Evolutionary conservation across 352 stramenopile genomes (phyloP), one percentile per base, ranked within the genome.

Genomic region (Globisporangium canariense): DNA sequence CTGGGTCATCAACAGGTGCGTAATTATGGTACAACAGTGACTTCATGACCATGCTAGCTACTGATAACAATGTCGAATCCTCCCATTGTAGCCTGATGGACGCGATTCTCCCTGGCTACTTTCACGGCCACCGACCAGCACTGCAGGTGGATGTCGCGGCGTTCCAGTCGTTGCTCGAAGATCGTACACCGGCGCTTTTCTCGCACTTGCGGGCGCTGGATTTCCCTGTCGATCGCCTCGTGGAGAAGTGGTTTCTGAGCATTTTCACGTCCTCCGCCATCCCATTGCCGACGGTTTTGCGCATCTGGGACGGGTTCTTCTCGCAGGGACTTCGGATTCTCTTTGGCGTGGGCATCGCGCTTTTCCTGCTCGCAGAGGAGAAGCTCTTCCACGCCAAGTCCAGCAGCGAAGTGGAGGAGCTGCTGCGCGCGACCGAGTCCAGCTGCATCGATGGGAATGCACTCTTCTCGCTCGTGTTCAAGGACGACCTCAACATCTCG

Each of bases 271-370:
- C 72, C 8, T 88, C 83, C 2, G 67, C 74, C 9, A 73, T 93
- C 18, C 85, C 85, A 8, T 62, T 93, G 3, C 80, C 83, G 20
- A 93, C 83, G n/a, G 83, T 91, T n/a, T 61, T 93, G 30, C 73
- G 85, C 8, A 84, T 93, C 38, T 93, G 85, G 85, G 85, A 93
- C 53, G 76, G 75, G 0, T 91, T 93, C 58, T 93, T 93, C 47
- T 80, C 79, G 22, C 81, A 88, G 43, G 85, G 83, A 2, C 63
- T 92, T 4, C 73, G 86, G 9, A 73, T 92, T 1, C 81, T 93
- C 30, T 91, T 89, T 53, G 85, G 83, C 11, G 71, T 91, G 11
- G 83, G 85, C 16, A 71, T 92, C 8, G 79, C 81, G 2, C 60
- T 92, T n/a, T 74, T 93, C 7, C 74, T 90, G 51, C 78, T 78